Conservation (phyloP, 345 rosid species). For the Arabis hirsuta region DNA sequence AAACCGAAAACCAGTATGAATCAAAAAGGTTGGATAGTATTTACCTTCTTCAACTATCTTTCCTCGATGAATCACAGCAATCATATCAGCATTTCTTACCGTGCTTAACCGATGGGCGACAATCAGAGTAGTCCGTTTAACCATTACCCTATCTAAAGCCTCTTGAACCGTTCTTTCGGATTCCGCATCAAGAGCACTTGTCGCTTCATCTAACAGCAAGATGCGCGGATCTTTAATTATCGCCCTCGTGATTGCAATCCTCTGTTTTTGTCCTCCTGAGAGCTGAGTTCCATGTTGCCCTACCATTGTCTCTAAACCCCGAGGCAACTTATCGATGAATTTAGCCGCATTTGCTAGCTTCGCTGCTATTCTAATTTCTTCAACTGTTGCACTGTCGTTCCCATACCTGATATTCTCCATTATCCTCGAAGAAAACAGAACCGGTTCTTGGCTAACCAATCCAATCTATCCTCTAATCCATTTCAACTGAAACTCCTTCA, state of each 20-base stretch:
- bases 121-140: constrained; percentile 66
- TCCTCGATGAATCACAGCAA: constrained; percentile 74
- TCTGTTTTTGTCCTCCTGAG: constrained; percentile 89
- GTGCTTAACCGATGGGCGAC: constrained; percentile 85
- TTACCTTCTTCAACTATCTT: constrained; percentile 76
- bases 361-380: constrained; percentile 60
- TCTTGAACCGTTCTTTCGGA: constrained; percentile 75
- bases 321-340: constrained; percentile 69
- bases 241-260: constrained; percentile 79
- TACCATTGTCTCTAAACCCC: constrained; percentile 77
- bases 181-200: constrained; percentile 84
- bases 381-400: constrained; percentile 61
- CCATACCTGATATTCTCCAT: constrained; percentile 69
- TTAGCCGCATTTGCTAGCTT: constrained; percentile 72
- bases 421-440: constrained; percentile 61
- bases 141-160: constrained; percentile 74
- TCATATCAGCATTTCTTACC: constrained; percentile 60
- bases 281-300: constrained; percentile 89
- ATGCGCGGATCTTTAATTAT: constrained; percentile 68
- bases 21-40: not conserved
- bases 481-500: constrained; percentile 66
- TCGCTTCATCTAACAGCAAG: constrained; percentile 82
- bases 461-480: constrained; percentile 74
- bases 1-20: no score
- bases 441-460: constrained; percentile 79